These are phyloP conservation scores for Peronospora belbahrii DNA, from an alignment of 352 stramenopile genomes.

Conservation along the genomic window DNA sequence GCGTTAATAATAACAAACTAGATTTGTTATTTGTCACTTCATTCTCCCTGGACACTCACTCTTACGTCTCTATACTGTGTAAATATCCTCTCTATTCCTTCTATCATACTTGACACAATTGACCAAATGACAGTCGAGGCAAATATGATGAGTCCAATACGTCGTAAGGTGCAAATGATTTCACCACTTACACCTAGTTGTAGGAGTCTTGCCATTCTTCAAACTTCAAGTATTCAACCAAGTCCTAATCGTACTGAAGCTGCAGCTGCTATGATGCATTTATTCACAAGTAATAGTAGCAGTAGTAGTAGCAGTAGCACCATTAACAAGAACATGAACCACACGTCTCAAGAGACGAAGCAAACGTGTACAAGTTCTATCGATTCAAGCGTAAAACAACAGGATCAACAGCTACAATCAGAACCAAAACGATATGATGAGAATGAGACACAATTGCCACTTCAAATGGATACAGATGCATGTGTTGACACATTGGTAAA, in stretches of 20 bases:
- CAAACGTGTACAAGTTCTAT: no score
- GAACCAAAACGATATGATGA: constrained; percentile 35
- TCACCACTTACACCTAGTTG: constrained; percentile 21
- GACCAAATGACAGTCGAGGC: constrained; percentile 24
- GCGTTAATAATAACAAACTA: background rate
- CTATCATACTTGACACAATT: background rate
- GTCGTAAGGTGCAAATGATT: constrained; percentile 9
- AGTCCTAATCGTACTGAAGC: constrained; percentile 75
- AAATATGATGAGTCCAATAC: constrained; percentile 43
- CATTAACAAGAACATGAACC: no score
- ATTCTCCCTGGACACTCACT: constrained; percentile 4
- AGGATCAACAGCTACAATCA: constrained; percentile 25
- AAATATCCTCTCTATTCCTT: no score
- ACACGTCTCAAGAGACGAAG: no score
- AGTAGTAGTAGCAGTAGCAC: no score
- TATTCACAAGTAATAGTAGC: constrained; percentile 31
- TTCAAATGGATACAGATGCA: no score
- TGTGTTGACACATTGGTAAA: background rate
- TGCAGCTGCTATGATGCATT: constrained; percentile 71
- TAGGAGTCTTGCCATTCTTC: constrained; percentile 6
- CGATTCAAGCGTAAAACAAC: no score
- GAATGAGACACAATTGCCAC: no score
- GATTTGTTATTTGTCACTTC: background rate
- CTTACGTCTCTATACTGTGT: no score
- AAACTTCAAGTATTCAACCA: constrained; percentile 39